Base-by-base conservation (phyloP, 139 green algal genomes). In the Coelastrella sp. region DNA sequence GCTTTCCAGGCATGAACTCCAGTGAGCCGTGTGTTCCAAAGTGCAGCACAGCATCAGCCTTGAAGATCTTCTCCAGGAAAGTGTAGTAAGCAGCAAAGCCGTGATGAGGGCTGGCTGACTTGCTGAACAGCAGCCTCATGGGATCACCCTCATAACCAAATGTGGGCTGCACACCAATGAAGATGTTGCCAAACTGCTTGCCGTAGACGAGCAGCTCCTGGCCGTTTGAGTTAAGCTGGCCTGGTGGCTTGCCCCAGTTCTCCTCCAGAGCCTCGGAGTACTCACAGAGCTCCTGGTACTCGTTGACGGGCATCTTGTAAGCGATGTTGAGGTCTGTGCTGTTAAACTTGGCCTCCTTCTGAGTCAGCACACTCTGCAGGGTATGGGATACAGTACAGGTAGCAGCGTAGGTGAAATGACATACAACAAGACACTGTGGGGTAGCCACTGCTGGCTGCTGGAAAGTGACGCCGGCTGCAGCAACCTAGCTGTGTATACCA, bases 1-100 rank as follows among this genome's bases (percentile, higher is more conserved):
- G 95, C 97, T 99, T 99, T 64, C 98, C 98, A 22, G 98, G 98
- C 98, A 99, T 99, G 96, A 99, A 99, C 95, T 99, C 98, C 91
- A 99, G 95, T 8, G 97, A 99, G 83, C 98, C 98, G 93, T 99
- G 98, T 7, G 98, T 99, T 91, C 98, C 98, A 91, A 99, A 99
- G 95, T 99, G 98, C 85, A 99, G 96, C 92, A 99, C 98, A 4
- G 98, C 98, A 91, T 99, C 98, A 3, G 98, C 98, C 89, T 96
- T 94, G 93, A 99, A 99, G 81, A 99, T 96, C 84, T 97, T 93
- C 95, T 99, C 98, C 85, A 99, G 86, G 94, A 95, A 99, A 73
- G 98, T 99, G 96, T 99, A 99, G 95, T 99, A 99, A 60, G 98
- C 98, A 11, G 98, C 98, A 93, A 99, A 99, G 14, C 68, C 98